A percentile compares a stretch with the other conserved stretches of the same genome.
Conservation (phyloP, 2,329 filamentous ascomycete genomes). For the Aspergillus carbonarius region DNA sequence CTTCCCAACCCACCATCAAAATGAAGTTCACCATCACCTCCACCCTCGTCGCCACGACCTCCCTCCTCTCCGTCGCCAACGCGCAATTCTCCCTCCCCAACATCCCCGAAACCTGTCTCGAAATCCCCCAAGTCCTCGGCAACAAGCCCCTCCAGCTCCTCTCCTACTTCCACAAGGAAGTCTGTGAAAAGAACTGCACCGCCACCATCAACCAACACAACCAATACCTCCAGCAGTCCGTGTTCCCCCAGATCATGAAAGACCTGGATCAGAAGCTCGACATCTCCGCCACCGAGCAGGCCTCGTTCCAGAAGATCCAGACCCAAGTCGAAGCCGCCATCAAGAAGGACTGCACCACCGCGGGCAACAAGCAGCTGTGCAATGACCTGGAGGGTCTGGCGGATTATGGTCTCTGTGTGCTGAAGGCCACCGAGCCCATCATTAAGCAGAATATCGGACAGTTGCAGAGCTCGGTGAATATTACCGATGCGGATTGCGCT, state of each 20-base stretch:
- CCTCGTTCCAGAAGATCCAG: slow-evolving; percentile 5
- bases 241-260: slow-evolving; percentile 10
- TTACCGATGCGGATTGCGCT: slow-evolving; percentile 7
- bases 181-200: slow-evolving; percentile 13
- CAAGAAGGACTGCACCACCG: slow-evolving; percentile 6
- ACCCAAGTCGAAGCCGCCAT: slow-evolving; percentile 7
- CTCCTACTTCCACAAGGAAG: slow-evolving; percentile 12
- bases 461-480: not conserved
- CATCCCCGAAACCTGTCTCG: slow-evolving; percentile 8
- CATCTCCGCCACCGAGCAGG: slow-evolving; percentile 5
- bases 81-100: not conserved
- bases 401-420: slow-evolving; percentile 1
- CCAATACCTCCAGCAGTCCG: slow-evolving; percentile 6
- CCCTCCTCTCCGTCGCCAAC: not conserved
- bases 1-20: not conserved
- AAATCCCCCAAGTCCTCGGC: slow-evolving; percentile 11
- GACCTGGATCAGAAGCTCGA: slow-evolving; percentile 5
- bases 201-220: slow-evolving; percentile 15
- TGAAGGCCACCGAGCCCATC: slow-evolving; percentile 10
- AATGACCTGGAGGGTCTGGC: slow-evolving; percentile 2
- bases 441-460: slow-evolving; percentile 1
- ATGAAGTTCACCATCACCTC: slow-evolving; percentile 3
- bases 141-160: slow-evolving; percentile 11
- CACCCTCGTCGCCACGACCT: not conserved
- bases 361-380: slow-evolving; percentile 12